Evolutionary conservation across 2,329 filamentous ascomycete genomes (phyloP), one percentile per base, ranked within the genome.

Genomic region (Rugonectria rugulosa): DNA sequence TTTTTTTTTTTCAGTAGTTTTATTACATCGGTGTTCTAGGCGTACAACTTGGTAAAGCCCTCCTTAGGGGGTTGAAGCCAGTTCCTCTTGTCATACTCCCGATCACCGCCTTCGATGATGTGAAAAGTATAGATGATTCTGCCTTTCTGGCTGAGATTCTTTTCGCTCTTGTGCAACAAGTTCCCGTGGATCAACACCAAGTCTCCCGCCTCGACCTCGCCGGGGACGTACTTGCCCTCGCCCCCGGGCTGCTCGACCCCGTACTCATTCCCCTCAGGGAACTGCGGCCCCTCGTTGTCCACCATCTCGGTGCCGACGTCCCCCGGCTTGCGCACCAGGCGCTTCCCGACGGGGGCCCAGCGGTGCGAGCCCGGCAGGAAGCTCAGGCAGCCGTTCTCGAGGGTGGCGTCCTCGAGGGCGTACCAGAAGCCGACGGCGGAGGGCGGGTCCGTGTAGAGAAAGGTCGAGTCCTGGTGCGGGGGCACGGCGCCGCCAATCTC

Each of bases 81-180:
- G 75, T 99, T 99, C 75, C 82, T 82, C 75, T 83, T 83, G 74
- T 98, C 95, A 73, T 98, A 99, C 50, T 77, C 79, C 37, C 87
- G 79, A 1, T 75, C 82, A 17, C 89, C 84, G 0, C 89, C 90
- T 76, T 98, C 95, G 68, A 98, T 98, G 54, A 96, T 85, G 78
- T 99, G 95, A 73, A 98, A 99, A 0, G 95, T 98, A 75, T 98
- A 99, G 49, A 97, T 97, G 71, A 95, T 96, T 63, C 94, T 82
- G 19, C 93, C 92, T 79, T 91, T 94, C 61, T 82, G 76, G 72
- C 93, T 96, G 52, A 85, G 82, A 72, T 99, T 99, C 81, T 84
- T 91, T 83, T 97, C 92, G 72, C 93, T 97, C 85, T 96, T 96
- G 76, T 99, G 95, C 77, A 98, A 72, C 66, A 97, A 77, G 74